Evolutionary conservation across 2,329 filamentous ascomycete genomes (phyloP), one percentile per base, ranked within the genome.

Genomic region (Fusarium pilosicola): DNA sequence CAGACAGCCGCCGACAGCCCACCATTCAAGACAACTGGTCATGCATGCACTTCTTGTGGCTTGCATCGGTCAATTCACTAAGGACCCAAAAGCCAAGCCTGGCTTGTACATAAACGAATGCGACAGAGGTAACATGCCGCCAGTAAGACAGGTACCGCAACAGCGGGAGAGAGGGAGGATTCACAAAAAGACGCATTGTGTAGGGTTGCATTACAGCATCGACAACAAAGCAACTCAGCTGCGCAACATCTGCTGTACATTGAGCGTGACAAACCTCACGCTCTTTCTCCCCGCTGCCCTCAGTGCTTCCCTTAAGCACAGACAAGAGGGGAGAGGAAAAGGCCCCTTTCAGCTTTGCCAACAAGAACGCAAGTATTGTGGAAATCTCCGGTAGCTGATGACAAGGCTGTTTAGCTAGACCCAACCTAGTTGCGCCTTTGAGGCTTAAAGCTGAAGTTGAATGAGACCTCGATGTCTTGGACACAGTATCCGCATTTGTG

Each of bases 151-250:
- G 49, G 67, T 48, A 74, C 62, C 62, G 32, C 45, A 30, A 20
- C 55, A 44, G 44, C 36, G 71, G 66, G 67, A 70, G 58, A 44
- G 39, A 18, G 30, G 36, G 26, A 18, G 30, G 41, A 36, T 32
- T 48, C n/a, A 34, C 32, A 49, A 65, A 56, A 48, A 42, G 22
- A 48, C 41, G 26, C 45, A 26, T 54, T 36, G n/a, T 57, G 57
- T 51, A 68, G 62, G 67, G 71, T 74, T 74, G 26, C 71, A 74
- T 59, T 72, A 68, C 42, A 71, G 55, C 38, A 42, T 48, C 46
- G 48, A 38, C 54, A 26, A 49, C 58, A 74, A 54, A 49, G 57
- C 52, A 61, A 38, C 66, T 54, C 24, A 59, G 44, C 39, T 57
- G 36, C 45, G 30, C 28, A 55, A 41, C 41, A 49, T 32, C 36